These are phyloP conservation scores for Penicillium dipodomyicola DNA, from an alignment of 495 filamentous ascomycete species.

Conservation along the genomic window DNA sequence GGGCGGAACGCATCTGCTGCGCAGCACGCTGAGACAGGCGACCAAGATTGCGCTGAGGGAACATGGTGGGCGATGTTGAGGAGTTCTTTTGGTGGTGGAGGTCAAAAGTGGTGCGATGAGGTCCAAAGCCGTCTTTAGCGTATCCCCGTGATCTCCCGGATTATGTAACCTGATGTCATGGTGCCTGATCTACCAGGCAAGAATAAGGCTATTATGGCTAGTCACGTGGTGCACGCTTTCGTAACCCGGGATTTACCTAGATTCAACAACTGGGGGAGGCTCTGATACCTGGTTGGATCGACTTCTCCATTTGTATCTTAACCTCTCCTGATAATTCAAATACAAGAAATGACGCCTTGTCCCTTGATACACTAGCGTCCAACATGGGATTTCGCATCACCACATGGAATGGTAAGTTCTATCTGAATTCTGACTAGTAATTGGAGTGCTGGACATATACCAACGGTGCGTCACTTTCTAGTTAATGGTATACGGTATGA, in stretches of 20 bases:
- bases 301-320: not conserved
- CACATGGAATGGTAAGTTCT: slow-evolving; percentile 78
- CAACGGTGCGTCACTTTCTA: slow-evolving; percentile 29
- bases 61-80: slow-evolving; percentile 49
- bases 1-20: slow-evolving; percentile 53
- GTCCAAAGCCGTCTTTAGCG: slow-evolving; percentile 39
- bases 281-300: not conserved
- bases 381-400: slow-evolving; percentile 76
- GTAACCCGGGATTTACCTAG: not conserved
- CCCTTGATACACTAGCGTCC: slow-evolving; percentile 7
- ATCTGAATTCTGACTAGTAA: slow-evolving; percentile 4
- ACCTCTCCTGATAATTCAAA: not conserved
- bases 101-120: slow-evolving; percentile 35
- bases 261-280: not conserved
- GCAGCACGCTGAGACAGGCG: slow-evolving; percentile 58
- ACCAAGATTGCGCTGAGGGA: slow-evolving; percentile 58
- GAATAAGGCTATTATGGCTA: no score
- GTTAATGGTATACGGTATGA: slow-evolving; percentile 90
- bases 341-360: slow-evolving; percentile 19
- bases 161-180: slow-evolving; percentile 49
- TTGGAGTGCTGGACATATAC: slow-evolving; percentile 1
- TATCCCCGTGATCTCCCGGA: slow-evolving; percentile 42
- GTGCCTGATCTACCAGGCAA: not conserved
- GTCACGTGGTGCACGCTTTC: slow-evolving; percentile 30
- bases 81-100: slow-evolving; percentile 21